Conservation (phyloP, 768 basidiomycete species). For the Panus rudis region DNA sequence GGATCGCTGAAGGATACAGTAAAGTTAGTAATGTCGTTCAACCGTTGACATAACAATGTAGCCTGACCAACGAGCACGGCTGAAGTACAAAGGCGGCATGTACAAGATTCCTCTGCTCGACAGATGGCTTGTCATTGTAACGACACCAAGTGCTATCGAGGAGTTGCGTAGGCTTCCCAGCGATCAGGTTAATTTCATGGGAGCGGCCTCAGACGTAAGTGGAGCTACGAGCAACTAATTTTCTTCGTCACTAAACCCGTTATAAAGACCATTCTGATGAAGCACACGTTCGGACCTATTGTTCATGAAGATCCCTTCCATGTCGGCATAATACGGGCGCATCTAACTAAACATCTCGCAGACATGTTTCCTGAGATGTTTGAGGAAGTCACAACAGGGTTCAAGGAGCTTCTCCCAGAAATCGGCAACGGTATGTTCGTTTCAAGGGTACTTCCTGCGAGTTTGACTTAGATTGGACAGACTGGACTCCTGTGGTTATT, state of each 20-base stretch:
- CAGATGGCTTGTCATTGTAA: slow-evolving; percentile 1
- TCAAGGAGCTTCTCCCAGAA: slow-evolving; percentile 27
- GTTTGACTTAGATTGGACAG: too few species aligned
- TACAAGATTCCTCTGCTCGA: background rate
- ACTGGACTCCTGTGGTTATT: slow-evolving; percentile 18
- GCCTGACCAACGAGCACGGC: background rate
- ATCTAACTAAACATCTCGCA: slow-evolving; percentile 21
- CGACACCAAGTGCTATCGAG: background rate
- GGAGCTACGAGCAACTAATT: too few species aligned
- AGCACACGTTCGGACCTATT: too few species aligned
- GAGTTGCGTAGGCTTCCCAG: slow-evolving; percentile 1
- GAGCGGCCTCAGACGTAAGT: too few species aligned
- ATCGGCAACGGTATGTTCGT: too few species aligned
- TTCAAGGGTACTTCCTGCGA: too few species aligned
- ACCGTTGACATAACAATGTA: background rate
- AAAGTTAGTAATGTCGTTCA: slow-evolving; percentile 7
- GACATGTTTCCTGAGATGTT: slow-evolving; percentile 16
- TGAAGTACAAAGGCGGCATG: background rate
- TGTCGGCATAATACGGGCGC: slow-evolving; percentile 16
- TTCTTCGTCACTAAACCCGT: too few species aligned
- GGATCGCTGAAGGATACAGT: slow-evolving; percentile 22
- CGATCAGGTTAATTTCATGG: too few species aligned
- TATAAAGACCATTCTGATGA: too few species aligned
- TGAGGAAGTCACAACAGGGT: slow-evolving; percentile 19
- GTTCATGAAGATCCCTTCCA: slow-evolving; percentile 14